Percentiles rank a stretch among this genome's conserved stretches.
phyloP scores from a whole-genome alignment of 768 basidiomycete genomes.

The Pleurotus djamor region DNA sequence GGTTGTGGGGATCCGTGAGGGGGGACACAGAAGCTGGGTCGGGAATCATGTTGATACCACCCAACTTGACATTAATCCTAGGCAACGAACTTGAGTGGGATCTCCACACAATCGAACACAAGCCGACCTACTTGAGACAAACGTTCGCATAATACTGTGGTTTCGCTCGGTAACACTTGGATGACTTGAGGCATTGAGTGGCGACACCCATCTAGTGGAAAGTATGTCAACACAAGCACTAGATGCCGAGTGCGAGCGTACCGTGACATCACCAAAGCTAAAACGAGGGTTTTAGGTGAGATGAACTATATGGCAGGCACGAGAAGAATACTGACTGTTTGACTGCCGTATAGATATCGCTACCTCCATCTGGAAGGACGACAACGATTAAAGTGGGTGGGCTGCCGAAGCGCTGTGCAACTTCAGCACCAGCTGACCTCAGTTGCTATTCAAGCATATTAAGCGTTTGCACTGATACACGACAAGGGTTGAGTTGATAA shows the following conservation, averaged over 20 bases:
- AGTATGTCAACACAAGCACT: background rate
- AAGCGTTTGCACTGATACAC: background rate
- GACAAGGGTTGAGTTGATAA: background rate
- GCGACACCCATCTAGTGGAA: conserved; percentile 61
- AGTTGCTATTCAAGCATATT: conserved; percentile 31
- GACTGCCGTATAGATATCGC: conserved; percentile 73
- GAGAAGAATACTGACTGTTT: conserved; percentile 59
- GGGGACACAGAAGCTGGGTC: conserved; percentile 63
- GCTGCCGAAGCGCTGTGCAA: conserved; percentile 31
- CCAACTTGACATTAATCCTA: conserved; percentile 83
- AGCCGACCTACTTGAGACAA: conserved; percentile 68
- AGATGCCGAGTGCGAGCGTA: background rate
- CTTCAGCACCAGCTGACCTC: conserved; percentile 45
- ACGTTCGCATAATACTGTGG: conserved; percentile 83
- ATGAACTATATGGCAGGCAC: background rate
- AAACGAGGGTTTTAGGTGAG: background rate
- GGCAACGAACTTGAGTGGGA: conserved; percentile 9
- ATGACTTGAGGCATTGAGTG: conserved; percentile 73
- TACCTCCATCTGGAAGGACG: conserved; percentile 70
- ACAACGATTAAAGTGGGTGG: conserved; percentile 56
- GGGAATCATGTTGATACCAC: conserved; percentile 80
- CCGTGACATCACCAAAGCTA: conserved; percentile 63
- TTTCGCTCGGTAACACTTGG: conserved; percentile 66
- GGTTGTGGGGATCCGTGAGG: conserved; percentile 67
- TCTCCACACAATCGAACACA: too few relatives aligned